Evolutionary conservation across 352 stramenopile species (phyloP).

Genomic region (Halophytophthora polymorphica): DNA sequence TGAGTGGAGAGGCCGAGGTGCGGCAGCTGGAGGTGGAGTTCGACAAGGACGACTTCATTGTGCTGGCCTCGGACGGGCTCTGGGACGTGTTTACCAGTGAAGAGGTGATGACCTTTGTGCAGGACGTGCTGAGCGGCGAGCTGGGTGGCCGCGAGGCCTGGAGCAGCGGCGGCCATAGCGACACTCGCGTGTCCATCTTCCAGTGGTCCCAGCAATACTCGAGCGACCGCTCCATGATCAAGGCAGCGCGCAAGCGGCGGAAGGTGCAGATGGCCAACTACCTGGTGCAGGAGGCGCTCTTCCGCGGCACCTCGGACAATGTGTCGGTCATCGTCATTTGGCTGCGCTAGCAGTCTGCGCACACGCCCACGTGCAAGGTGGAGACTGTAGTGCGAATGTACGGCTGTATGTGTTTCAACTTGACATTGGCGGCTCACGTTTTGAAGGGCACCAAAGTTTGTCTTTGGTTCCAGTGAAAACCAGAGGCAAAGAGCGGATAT

Average conservation of each 20-base stretch:
- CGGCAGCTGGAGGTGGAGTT: constrained; percentile 72
- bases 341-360: constrained; percentile 45
- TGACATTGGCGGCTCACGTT: no score
- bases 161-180: constrained; percentile 73
- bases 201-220: constrained; percentile 91
- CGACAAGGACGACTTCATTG: constrained; percentile 89
- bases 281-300: constrained; percentile 88
- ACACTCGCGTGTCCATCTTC: constrained; percentile 84
- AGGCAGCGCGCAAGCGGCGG: constrained; percentile 76
- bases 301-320: constrained; percentile 89
- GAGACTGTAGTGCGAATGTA: no score
- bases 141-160: constrained; percentile 76
- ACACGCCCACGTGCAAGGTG: neutral
- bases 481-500: no score
- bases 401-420: no score
- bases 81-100: constrained; percentile 94
- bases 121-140: constrained; percentile 84
- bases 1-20: constrained; percentile 81
- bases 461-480: no score
- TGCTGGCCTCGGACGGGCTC: constrained; percentile 91
- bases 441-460: no score
- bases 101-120: constrained; percentile 90
- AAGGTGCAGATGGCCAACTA: constrained; percentile 92
- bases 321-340: constrained; percentile 90
- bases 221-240: constrained; percentile 89